Percentiles rank a stretch among this genome's conserved stretches.
phyloP scores from a whole-genome alignment of 2,329 filamentous ascomycete genomes.

The Pseudogymnoascus sp. region DNA sequence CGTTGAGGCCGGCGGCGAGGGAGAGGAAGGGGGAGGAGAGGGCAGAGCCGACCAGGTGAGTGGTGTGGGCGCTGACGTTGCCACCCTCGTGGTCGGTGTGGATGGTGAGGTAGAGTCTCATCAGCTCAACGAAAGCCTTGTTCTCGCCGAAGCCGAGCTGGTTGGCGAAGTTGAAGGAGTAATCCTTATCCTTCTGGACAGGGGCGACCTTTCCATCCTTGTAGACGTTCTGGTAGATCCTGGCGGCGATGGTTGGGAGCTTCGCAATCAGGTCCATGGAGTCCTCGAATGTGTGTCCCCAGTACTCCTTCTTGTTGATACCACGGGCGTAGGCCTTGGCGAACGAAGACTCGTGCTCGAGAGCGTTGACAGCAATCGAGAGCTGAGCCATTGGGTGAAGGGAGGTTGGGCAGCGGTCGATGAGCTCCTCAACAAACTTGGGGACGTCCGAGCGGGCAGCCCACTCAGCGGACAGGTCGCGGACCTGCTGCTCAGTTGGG shows the following conservation, averaged over 20 bases:
- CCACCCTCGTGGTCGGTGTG: conserved; percentile 99
- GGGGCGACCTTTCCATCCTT: conserved; percentile 98
- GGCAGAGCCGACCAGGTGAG: conserved; percentile 92
- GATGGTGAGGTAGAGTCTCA: conserved; percentile 98
- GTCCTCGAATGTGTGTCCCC: conserved; percentile 98
- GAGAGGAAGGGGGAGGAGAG: conserved; percentile 97
- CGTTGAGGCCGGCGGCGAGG: conserved; percentile 91
- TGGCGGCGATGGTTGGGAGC: conserved; percentile 93
- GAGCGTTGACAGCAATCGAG: conserved; percentile 92
- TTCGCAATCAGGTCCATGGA: conserved; percentile 99
- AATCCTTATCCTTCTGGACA: conserved; percentile 98
- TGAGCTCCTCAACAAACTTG: conserved; percentile 98
- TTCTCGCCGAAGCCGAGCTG: conserved; percentile 95
- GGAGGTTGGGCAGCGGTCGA: conserved; percentile 98
- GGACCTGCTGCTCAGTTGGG: conserved; percentile 94
- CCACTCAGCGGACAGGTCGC: conserved; percentile 97
- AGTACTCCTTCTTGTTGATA: conserved; percentile 99
- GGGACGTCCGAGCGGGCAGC: conserved; percentile 93
- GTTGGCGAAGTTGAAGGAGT: conserved; percentile 98
- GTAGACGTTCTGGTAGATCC: conserved; percentile 99
- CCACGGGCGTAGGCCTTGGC: conserved; percentile 98
- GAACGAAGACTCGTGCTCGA: conserved; percentile 97
- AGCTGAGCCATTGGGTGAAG: conserved; percentile 99
- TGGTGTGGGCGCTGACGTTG: conserved; percentile 97
- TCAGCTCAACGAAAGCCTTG: conserved; percentile 93